Conservation (phyloP, 192 early-diverging fungal species). For the Backusella liffmaniae region DNA sequence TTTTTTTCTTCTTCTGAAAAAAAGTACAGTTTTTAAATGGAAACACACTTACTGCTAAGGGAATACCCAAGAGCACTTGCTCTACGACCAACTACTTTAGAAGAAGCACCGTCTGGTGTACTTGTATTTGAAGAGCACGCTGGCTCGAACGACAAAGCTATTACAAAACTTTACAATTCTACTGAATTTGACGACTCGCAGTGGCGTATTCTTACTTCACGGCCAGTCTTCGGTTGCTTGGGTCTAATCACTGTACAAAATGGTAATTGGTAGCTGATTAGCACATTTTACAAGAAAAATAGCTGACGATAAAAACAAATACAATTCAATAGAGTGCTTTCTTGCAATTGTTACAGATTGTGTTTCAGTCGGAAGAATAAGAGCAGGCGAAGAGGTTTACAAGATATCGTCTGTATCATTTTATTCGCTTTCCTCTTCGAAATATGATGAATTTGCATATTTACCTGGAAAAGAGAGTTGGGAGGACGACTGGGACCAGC, state of each 20-base stretch:
- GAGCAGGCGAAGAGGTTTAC: slow-evolving; percentile 62
- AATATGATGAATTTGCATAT: slow-evolving; percentile 64
- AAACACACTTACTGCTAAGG: slow-evolving; percentile 41
- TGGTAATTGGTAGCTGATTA: slow-evolving; percentile 41
- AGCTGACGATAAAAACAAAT: neutral
- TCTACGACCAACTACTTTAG: slow-evolving; percentile 52
- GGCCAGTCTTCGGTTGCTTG: slow-evolving; percentile 54
- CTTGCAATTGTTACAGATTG: slow-evolving; percentile 68
- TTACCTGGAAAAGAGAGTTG: slow-evolving; percentile 35
- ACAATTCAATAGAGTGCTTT: slow-evolving; percentile 55
- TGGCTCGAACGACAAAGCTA: slow-evolving; percentile 30
- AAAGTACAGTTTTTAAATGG: slow-evolving; percentile 19
- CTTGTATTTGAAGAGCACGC: slow-evolving; percentile 30
- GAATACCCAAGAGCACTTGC: slow-evolving; percentile 58
- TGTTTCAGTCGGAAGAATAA: slow-evolving; percentile 57
- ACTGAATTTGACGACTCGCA: slow-evolving; percentile 38
- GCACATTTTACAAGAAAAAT: neutral
- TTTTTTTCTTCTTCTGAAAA: neutral
- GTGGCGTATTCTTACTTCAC: slow-evolving; percentile 42
- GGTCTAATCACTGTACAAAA: slow-evolving; percentile 50
- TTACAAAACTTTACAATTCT: slow-evolving; percentile 33
- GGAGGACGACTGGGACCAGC: slow-evolving; percentile 43
- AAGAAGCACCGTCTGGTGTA: slow-evolving; percentile 32
- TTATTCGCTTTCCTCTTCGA: slow-evolving; percentile 71
- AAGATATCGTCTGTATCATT: slow-evolving; percentile 72